These are phyloP conservation scores for Plectosphaerella cucumerina DNA, from an alignment of 2,329 filamentous ascomycete species.

Conservation along the genomic window DNA sequence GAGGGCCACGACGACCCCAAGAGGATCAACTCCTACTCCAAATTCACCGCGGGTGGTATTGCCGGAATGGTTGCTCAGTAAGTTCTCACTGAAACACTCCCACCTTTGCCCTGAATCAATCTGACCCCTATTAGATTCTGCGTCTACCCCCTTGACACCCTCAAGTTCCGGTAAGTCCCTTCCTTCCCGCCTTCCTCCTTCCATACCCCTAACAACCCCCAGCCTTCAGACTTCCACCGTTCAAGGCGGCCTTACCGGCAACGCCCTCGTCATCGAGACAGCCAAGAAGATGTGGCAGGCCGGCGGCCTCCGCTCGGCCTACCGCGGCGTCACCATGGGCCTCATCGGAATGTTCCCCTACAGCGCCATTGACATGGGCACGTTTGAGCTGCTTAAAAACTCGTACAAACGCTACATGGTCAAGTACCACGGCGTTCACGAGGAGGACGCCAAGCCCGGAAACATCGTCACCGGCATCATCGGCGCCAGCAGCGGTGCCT, in stretches of 20 bases:
- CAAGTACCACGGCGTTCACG: slow-evolving; percentile 63
- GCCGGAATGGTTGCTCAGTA: slow-evolving; percentile 93
- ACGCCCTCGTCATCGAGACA: slow-evolving; percentile 76
- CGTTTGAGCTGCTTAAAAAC: slow-evolving; percentile 88
- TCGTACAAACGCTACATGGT: slow-evolving; percentile 68
- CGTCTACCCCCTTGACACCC: slow-evolving; percentile 88
- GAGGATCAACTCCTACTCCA: slow-evolving; percentile 75
- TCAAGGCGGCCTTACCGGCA: slow-evolving; percentile 76
- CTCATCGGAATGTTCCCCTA: slow-evolving; percentile 97
- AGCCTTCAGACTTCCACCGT: slow-evolving; percentile 95
- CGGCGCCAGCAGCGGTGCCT: slow-evolving; percentile 84
- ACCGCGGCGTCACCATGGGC: slow-evolving; percentile 90
- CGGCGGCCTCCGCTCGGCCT: slow-evolving; percentile 72
- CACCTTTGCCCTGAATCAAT: not conserved
- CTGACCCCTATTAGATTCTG: slow-evolving; percentile 62
- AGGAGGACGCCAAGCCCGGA: slow-evolving; percentile 77
- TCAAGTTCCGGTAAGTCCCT: slow-evolving; percentile 57
- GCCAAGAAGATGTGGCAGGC: slow-evolving; percentile 80
- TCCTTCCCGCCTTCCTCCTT: slow-evolving; percentile 1
- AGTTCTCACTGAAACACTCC: slow-evolving; percentile 25
- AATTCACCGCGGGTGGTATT: slow-evolving; percentile 85
- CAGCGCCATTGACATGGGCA: slow-evolving; percentile 92
- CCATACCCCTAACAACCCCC: slow-evolving; percentile 30
- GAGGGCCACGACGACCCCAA: slow-evolving; percentile 85
- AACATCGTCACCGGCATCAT: slow-evolving; percentile 85